phyloP scores from a whole-genome alignment of 108 stramenopile genomes.

The Skeletonema costatum region DNA sequence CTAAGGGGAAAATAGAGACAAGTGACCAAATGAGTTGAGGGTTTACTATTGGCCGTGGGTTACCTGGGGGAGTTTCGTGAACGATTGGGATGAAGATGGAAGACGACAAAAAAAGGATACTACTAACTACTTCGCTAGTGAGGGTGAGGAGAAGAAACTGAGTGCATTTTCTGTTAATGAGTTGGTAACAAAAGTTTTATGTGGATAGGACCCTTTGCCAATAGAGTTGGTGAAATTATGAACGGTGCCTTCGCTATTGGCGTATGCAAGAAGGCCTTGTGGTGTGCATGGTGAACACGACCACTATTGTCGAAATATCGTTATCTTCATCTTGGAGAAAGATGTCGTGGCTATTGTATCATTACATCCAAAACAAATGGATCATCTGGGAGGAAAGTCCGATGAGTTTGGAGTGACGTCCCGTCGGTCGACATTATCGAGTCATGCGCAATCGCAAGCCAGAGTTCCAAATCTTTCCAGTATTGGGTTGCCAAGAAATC shows the following conservation, averaged over 20 bases:
- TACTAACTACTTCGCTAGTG: neutral
- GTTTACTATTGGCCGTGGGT: conserved; percentile 42
- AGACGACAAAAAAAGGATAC: neutral
- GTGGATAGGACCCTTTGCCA: conserved; percentile 7
- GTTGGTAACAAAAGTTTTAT: conserved; percentile 16
- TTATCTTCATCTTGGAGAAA: neutral
- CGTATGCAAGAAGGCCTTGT: neutral
- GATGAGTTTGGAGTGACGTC: conserved; percentile 24
- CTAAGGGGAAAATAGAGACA: conserved; percentile 61
- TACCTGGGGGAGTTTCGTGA: conserved; percentile 31
- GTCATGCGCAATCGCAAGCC: conserved; percentile 35
- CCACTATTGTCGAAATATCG: neutral
- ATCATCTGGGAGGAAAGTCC: conserved; percentile 9
- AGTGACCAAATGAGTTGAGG: conserved; percentile 56
- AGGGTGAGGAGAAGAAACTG: neutral
- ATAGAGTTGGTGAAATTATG: neutral
- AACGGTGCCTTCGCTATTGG: neutral
- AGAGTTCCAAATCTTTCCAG: neutral
- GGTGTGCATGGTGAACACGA: neutral
- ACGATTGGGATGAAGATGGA: conserved; percentile 6
- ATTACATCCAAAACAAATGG: conserved; percentile 23
- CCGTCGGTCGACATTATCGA: conserved; percentile 6
- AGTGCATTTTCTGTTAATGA: conserved; percentile 4
- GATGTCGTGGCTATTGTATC: neutral
- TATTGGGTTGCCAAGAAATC: neutral